Evolutionary conservation across 495 filamentous ascomycete species (phyloP), one percentile per base, ranked within the genome.

Genomic region (Sordaria brevicollis): DNA sequence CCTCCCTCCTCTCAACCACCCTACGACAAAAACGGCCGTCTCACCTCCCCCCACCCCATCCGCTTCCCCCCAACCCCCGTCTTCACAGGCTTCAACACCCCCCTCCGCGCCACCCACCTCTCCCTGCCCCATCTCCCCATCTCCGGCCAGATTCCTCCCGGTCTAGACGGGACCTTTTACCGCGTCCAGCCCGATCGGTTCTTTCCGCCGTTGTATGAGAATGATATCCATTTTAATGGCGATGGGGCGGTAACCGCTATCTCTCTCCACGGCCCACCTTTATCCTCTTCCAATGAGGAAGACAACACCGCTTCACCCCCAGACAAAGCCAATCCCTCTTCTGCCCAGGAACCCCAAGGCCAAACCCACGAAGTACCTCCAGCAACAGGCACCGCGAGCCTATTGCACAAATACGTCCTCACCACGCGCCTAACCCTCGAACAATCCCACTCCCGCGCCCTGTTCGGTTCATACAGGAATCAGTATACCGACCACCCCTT

Each of bases 391-490:
- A 41, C 38, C 8, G 39, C 39, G 0, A 0, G 17, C 17, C 39
- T 43, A 15, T n/a, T 43, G 7, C 39, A 43, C 39, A 0, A 0
- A 33, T 88, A 86, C 68, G 86, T 88, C 29, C 76, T 76, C 17
- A 89, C 86, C 0, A 85, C 87, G 65, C 80, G 83, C 43, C 85
- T 83, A 65, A 41, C 70, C 2, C 66, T 62, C 8, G 86, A 89
- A 71, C 77, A 76, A 5, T 71, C 76, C 35, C 82, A 80, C 15
- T 71, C 79, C 7, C 71, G 76, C 35, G 73, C 76, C 9, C 74
- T 88, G 17, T 82, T 88, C 66, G 85, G 85, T 1, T 78, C 80
- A 62, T 89, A 88, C 71, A 78, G 86, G 15, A 89, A 89, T 66
- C 81, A 80, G 13, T 87, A 77, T 70, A 88, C 86, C 7, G 86